Evolutionary conservation across 345 rosid species (phyloP), one percentile per base, ranked within the genome.

Genomic region (Populus alba): DNA sequence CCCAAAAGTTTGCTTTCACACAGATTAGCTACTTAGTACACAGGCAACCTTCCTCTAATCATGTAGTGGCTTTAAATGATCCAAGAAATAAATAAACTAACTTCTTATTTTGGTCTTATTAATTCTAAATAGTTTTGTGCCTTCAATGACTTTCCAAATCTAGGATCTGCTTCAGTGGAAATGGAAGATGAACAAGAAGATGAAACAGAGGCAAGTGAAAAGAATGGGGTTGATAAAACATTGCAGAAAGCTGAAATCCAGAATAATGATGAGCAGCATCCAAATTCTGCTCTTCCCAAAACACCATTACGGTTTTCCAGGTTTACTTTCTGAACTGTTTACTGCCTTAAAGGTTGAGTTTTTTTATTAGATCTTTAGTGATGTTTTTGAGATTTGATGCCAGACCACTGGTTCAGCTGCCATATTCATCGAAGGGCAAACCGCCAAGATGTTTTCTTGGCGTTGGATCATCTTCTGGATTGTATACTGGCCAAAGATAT

Each of bases 251-350:
- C 81, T 6, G 91, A 91, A 67, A 75, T 87, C 72, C 81, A 66
- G 23, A 89, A 81, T 53, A 86, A 75, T 57, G 90, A 90, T 61
- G 96, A 93, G 80, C 94, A 81, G 83, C 86, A 80, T 80, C 85
- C 83, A 74, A 71, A 75, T 77, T 80, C 93, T 84, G 89, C 87
- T 75, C 88, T 87, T 76, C 93, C 93, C 35, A 78, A 77, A 16
- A 93, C 98, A 29, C 99, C 98, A n/a, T 75, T 89, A 71, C 88
- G 84, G 76, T 86, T 87, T 74, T 89, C 83, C 95, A 96, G 97
- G 99, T 92, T 43, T 66, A 29, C 8, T 77, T 3, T 72, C 31
- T 68, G 61, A 70, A 63, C 78, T 23, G 51, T 33, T 57, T 31
- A 33, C 16, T 43, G 61, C 20, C 25, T 39, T 31, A 7, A 63